Conservation (phyloP, 192 early-diverging fungal species). For the Linnemannia exigua region DNA sequence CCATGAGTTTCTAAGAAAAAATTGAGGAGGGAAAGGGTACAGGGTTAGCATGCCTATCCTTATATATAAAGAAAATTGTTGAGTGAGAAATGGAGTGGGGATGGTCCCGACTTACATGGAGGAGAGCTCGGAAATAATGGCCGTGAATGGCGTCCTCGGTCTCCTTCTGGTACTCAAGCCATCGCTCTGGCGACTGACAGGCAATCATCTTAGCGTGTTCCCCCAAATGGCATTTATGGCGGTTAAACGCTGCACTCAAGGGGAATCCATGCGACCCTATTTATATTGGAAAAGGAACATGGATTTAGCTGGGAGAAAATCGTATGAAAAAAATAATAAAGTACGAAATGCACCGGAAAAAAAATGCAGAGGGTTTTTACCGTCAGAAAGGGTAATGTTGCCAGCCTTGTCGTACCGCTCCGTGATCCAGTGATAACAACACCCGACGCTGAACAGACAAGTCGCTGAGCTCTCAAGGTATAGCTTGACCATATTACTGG, state of each 20-base stretch:
- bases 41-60: background rate
- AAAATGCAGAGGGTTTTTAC: background rate
- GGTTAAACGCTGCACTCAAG: constrained; percentile 47
- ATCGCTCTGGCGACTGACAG: constrained; percentile 86
- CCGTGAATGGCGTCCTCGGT: constrained; percentile 73
- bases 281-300: background rate
- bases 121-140: constrained; percentile 81
- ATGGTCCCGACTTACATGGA: constrained; percentile 65
- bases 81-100: background rate
- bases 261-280: constrained; percentile 56
- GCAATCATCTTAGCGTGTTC: constrained; percentile 77
- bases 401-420: constrained; percentile 60
- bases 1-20: constrained; percentile 67
- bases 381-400: constrained; percentile 37
- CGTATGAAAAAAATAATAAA: constrained; percentile 21
- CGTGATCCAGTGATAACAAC: constrained; percentile 90
- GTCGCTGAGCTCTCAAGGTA: constrained; percentile 71
- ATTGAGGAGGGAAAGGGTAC: background rate
- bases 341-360: too few relatives aligned
- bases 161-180: constrained; percentile 70
- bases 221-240: constrained; percentile 61
- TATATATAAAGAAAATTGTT: background rate
- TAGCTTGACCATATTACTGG: constrained; percentile 76
- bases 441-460: constrained; percentile 78
- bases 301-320: background rate